Conservation (phyloP, 2,329 filamentous ascomycete species). For the Colletotrichum lindemuthianum region DNA sequence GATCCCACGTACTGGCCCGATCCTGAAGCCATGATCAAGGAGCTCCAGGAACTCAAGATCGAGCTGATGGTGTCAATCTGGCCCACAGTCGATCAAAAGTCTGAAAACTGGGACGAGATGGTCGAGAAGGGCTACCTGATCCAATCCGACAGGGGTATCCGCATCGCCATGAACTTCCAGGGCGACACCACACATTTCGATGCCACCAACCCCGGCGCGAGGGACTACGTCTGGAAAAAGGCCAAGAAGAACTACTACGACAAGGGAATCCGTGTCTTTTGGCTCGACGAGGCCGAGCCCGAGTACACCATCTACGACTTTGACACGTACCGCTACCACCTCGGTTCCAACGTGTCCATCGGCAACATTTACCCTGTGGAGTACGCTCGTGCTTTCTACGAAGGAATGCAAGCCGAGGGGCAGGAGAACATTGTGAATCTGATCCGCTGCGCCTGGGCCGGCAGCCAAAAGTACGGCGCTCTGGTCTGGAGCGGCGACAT, state of each 20-base stretch:
- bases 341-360: constrained; percentile 49
- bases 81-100: constrained; percentile 61
- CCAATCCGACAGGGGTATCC: constrained; percentile 67
- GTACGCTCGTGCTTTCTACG: constrained; percentile 69
- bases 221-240: constrained; percentile 68
- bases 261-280: constrained; percentile 72
- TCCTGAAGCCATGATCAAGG: constrained; percentile 71
- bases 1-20: constrained; percentile 73
- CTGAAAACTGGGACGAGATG: constrained; percentile 45
- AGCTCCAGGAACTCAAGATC: constrained; percentile 66
- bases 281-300: constrained; percentile 76
- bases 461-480: constrained; percentile 70
- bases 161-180: constrained; percentile 67
- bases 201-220: constrained; percentile 68
- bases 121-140: constrained; percentile 64
- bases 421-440: constrained; percentile 68
- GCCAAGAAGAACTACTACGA: constrained; percentile 69
- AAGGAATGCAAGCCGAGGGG: constrained; percentile 63
- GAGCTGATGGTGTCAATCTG: constrained; percentile 77
- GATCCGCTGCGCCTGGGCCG: constrained; percentile 60
- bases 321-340: constrained; percentile 71
- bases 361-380: constrained; percentile 70
- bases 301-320: constrained; percentile 74
- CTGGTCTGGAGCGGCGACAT: constrained; percentile 76
- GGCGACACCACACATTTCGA: constrained; percentile 71